Base-by-base conservation (phyloP, 2,329 filamentous ascomycete species). In the Fusarium foetens region DNA sequence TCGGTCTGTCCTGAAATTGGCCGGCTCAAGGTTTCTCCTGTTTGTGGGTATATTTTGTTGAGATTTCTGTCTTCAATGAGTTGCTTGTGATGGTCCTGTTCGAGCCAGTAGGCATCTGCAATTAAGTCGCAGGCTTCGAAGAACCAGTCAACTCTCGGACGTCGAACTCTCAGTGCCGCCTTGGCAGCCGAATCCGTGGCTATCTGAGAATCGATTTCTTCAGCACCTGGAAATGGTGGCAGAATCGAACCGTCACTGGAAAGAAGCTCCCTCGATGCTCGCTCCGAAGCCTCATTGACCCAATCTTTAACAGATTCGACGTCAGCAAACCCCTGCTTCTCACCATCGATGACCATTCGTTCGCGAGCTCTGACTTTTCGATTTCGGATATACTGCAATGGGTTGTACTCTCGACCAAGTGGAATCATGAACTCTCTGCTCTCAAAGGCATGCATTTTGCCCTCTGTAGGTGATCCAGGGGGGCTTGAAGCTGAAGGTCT, bases 301-400 rank as follows among this genome's bases (percentile, higher is more conserved):
- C 95, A 98, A 36, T 86, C 84, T 57, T 88, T 89, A 12, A 97
- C 93, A 49, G 85, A 88, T 7, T 88, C 85, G 3, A 93, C 84
- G 79, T 98, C 91, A 42, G 89, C 86, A 84, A 97, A 98, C 2
- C 93, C 93, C 73, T 93, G 91, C 3, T 87, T 86, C 69, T 94
- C 90, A 21, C 93, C 90, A 76, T 96, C 90, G 38, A 97, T 91
- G 1, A 88, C 83, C 72, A 89, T 91, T 43, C 93, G 89, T 81
- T 97, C 93, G 21, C 95, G 89, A 31, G 92, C 92, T 70, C 96
- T 88, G 17, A 96, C 89, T 79, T 95, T 95, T 52, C 95, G 89
- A 78, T 99, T 98, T 25, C 96, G 91, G 61, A 98, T 93, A 75
- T 94, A 94, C 80, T 98, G 96, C 29, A 99, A 83, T 8, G 95